Base-by-base conservation (phyloP, 78 protist genomes). In the Dictyostelium capitatum region DNA sequence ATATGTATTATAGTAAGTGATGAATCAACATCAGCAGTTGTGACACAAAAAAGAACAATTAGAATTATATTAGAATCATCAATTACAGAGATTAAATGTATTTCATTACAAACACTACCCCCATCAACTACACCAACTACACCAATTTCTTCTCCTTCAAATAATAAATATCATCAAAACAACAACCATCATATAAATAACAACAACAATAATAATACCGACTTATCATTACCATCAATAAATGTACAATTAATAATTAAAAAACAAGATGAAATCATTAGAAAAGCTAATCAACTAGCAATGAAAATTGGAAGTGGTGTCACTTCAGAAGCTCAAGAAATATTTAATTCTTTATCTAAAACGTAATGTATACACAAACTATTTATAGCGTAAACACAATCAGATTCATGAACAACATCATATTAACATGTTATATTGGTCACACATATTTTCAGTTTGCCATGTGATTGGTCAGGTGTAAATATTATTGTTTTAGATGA, bases 401-500 rank as follows among this genome's bases (percentile, higher is more conserved):
- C n/a, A n/a, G n/a, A n/a, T n/a, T n/a, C n/a, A n/a, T n/a, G n/a
- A n/a, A n/a, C n/a, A n/a, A n/a, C n/a, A n/a, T n/a, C n/a, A n/a
- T 54, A 37, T 15, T 73, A 11, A 7, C 47, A 15, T 37, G n/a
- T 73, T 43, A 4, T n/a, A 8, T n/a, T 73, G n/a, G n/a, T n/a
- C n/a, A n/a, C n/a, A n/a, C n/a, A n/a, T n/a, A 20, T 32, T n/a
- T 23, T 46, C 53, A 82, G 90, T 25, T 65, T 87, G 65, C 93
- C 93, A 77, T 87, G 93, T 54, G 15, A 51, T 28, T 87, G 93
- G 93, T 37, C 54, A 77, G 93, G 93, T n/a, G 70, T 64, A n/a
- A 87, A 53, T 41, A 87, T 87, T 87, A 57, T 87, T 41, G 93
- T 77, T 51, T 65, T 87, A 80, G 32, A 64, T 64, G 93, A 87